These are phyloP conservation scores for Nelumbo lutea DNA, from an alignment of 164 flowering plant species.

Conservation along the genomic window DNA sequence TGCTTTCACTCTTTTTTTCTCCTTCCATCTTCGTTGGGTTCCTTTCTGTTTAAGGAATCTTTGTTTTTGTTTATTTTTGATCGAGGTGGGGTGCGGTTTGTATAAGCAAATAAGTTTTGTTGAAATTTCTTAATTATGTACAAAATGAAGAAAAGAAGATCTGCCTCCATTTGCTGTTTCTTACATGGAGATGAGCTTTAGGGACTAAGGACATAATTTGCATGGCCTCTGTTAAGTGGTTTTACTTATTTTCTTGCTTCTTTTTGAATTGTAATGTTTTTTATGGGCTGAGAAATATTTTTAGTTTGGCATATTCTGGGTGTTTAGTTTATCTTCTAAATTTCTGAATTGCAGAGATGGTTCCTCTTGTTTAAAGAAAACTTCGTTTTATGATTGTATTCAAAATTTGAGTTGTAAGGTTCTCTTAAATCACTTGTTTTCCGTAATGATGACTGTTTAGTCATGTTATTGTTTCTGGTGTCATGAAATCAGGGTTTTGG, in stretches of 20 bases:
- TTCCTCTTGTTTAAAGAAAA: background rate
- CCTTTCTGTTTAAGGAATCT: background rate
- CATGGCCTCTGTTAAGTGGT: background rate
- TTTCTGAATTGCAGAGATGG: background rate
- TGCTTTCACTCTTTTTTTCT: background rate
- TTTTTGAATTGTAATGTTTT: no score
- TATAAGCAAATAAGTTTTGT: no score
- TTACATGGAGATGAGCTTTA: background rate
- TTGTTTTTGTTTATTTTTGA: background rate
- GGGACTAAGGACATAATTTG: background rate
- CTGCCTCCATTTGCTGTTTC: background rate
- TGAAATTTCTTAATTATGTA: no score
- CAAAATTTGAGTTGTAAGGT: background rate
- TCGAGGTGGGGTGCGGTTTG: background rate
- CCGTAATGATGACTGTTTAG: background rate
- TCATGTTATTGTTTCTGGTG: background rate
- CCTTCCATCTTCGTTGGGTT: background rate
- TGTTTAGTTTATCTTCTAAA: no score
- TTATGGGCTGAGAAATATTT: background rate
- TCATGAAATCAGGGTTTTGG: constrained; percentile 27
- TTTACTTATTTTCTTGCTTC: no score
- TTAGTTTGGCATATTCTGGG: background rate
- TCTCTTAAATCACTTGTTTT: background rate
- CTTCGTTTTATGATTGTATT: background rate
- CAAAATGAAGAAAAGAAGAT: no score